Conservation (phyloP, 176 grass and related monocot species). For the Ananas comosus region DNA sequence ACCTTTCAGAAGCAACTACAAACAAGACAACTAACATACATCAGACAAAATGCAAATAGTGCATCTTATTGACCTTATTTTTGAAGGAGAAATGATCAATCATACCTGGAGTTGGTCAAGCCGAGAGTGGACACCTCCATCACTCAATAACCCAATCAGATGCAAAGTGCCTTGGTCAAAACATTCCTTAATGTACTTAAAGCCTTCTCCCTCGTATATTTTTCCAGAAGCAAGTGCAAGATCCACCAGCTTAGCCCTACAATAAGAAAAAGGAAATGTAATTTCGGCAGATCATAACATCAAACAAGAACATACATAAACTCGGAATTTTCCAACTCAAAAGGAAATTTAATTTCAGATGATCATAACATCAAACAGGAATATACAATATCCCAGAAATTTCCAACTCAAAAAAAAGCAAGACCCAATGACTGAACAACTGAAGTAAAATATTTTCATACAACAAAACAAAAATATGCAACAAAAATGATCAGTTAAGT, state of each 20-base stretch:
- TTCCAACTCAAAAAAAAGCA: no score
- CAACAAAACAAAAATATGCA: not conserved
- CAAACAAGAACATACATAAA: no score
- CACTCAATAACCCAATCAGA: conserved; percentile 92
- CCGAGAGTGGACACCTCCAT: conserved; percentile 94
- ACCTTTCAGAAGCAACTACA: conserved; percentile 91
- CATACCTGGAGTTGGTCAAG: conserved; percentile 89
- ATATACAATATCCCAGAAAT: no score
- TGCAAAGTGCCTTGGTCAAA: conserved; percentile 78
- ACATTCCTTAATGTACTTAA: conserved; percentile 83
- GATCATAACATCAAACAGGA: no score
- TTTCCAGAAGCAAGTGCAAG: conserved; percentile 74
- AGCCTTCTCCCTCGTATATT: conserved; percentile 81
- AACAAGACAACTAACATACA: conserved; percentile 12
- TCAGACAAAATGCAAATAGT: not conserved
- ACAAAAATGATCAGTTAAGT: no score
- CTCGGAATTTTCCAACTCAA: no score
- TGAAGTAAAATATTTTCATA: not conserved
- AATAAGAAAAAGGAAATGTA: not conserved
- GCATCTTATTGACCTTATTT: not conserved
- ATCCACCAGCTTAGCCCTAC: conserved; percentile 89
- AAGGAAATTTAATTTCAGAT: no score
- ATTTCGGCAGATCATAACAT: no score
- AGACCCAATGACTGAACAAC: no score
- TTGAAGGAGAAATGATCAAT: conserved; percentile 5